These are phyloP conservation scores for Chamaecrista fasciculata DNA, from an alignment of 306 rosid species.

Conservation along the genomic window DNA sequence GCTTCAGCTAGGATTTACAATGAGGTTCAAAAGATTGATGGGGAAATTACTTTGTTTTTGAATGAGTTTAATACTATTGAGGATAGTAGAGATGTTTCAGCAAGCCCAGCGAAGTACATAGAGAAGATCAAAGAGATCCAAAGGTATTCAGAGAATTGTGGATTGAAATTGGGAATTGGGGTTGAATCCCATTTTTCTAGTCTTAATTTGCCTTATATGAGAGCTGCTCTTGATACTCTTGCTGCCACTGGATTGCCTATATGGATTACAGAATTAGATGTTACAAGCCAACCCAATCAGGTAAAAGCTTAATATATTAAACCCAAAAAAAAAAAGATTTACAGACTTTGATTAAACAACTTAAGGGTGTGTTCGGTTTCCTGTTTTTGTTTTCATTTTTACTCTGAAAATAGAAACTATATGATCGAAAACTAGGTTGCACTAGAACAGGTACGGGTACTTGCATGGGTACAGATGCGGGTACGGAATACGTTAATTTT, in stretches of 20 bases:
- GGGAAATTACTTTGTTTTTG: constrained; percentile 44
- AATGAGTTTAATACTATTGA: constrained; percentile 79
- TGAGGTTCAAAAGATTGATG: constrained; percentile 45
- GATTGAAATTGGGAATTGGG: constrained; percentile 50
- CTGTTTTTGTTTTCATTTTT: too few relatives aligned
- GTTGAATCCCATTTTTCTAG: constrained; percentile 63
- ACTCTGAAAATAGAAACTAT: too few relatives aligned
- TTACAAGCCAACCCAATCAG: constrained; percentile 45
- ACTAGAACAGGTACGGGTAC: too few relatives aligned
- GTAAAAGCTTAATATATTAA: constrained; percentile 30
- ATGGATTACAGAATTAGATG: constrained; percentile 85
- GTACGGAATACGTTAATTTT: too few relatives aligned
- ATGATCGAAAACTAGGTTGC: too few relatives aligned
- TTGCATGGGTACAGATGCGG: too few relatives aligned
- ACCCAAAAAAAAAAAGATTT: too few relatives aligned
- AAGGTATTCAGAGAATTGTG: constrained; percentile 21
- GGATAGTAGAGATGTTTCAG: constrained; percentile 37
- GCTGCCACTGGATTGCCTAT: constrained; percentile 56
- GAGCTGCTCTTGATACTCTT: constrained; percentile 68
- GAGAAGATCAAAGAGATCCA: constrained; percentile 46
- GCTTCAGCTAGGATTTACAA: constrained; percentile 44
- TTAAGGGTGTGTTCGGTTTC: too few relatives aligned
- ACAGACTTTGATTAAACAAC: too few relatives aligned
- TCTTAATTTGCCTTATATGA: constrained; percentile 57
- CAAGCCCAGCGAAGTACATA: constrained; percentile 50